Base-by-base conservation (phyloP, 1,139 yeast species). In the Geotrichum macrosporum region DNA sequence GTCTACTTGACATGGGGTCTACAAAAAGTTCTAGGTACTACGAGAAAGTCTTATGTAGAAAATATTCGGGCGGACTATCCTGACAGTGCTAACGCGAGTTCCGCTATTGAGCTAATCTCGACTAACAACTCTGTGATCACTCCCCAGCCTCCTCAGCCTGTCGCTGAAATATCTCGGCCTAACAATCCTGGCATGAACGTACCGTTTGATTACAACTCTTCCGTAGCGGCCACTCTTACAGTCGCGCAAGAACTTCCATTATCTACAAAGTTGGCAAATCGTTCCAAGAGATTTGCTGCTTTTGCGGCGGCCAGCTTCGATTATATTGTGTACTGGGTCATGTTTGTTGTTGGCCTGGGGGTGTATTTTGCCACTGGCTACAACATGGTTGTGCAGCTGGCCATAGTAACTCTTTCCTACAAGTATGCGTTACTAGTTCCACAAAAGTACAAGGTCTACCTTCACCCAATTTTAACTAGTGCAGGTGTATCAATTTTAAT, bases 401-500 rank as follows among this genome's bases (percentile, higher is more conserved):
- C 80, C 13, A 65, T 81, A 29, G 77, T 84, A 15, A 72, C 82
- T 19, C 57, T 84, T 16, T 65, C 81, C 33, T 79, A 79, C 58
- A 75, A 74, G 48, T 49, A 64, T 3, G 81, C 83, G 5, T 63
- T 80, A 48, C 61, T 74, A 26, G 64, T 80, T 3, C 77, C 77
- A 62, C 77, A 63, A 35, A 70, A 56, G 53, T 75, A 57, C 68
- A 74, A 70, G 63, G 72, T 64, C 60, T 75, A 68, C 69, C 53
- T 84, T 24, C 94, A 84, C 58, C 94, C 94, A 0, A 83, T 84
- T 33, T 66, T 84, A 46, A 69, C 82, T 21, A 77, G 81, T 53
- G 83, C 87, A 2, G 80, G 75, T 1, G 56, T 75, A 18, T 75
- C 81, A n/a, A 69, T 84, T 55, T 68, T 84, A 36, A 69, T 78